Conservation (phyloP, 2,329 filamentous ascomycete genomes). For the Colletotrichum shisoi region DNA sequence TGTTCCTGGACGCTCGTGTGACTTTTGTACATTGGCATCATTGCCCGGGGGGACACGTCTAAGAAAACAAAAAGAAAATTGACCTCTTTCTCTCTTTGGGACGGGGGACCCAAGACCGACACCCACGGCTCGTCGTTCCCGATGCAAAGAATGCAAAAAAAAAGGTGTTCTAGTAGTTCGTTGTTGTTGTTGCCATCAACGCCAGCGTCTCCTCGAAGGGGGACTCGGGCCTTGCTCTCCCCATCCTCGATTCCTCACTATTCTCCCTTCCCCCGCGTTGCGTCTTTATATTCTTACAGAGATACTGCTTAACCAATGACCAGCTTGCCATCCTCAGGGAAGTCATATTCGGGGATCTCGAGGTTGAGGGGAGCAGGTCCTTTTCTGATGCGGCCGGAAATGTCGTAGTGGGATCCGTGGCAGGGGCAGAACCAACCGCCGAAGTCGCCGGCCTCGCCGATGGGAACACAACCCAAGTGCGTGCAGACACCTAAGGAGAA, state of each 20-base stretch:
- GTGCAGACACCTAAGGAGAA: constrained; percentile 86
- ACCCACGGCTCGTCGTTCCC: constrained; percentile 28
- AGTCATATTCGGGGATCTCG: constrained; percentile 91
- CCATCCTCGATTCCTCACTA: background rate
- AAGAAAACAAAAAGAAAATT: constrained; percentile 38
- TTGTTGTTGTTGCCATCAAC: constrained; percentile 34
- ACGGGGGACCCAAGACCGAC: constrained; percentile 29
- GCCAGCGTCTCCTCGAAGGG: constrained; percentile 16
- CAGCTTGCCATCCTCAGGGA: constrained; percentile 87
- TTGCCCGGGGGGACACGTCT: constrained; percentile 39
- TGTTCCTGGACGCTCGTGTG: constrained; percentile 40
- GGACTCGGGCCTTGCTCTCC: constrained; percentile 11
- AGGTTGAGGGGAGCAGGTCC: constrained; percentile 97
- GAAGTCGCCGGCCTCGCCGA: constrained; percentile 96
- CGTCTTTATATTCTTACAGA: constrained; percentile 38
- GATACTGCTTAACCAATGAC: constrained; percentile 81
- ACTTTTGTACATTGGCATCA: constrained; percentile 41
- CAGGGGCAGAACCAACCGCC: constrained; percentile 99
- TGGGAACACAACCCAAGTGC: constrained; percentile 98
- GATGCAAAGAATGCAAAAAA: constrained; percentile 38
- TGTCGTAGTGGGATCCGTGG: constrained; percentile 99
- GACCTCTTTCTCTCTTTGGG: constrained; percentile 24
- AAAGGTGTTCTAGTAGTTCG: constrained; percentile 34
- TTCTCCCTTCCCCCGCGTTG: constrained; percentile 5
- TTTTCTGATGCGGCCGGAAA: constrained; percentile 97